phyloP scores from a whole-genome alignment of 345 rosid genomes.

The Acer campestre region DNA sequence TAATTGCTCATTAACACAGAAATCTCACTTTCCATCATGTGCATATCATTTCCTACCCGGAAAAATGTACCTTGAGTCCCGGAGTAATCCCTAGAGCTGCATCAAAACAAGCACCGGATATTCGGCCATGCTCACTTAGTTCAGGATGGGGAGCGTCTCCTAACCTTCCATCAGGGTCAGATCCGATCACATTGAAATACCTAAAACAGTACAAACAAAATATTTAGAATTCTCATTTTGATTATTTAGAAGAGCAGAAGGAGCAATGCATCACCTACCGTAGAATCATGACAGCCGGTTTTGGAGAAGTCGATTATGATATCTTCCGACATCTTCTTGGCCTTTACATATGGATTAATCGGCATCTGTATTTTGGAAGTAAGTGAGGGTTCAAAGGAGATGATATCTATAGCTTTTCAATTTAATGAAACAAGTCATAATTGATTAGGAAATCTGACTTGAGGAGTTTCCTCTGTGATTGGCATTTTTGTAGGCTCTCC shows the following conservation, averaged over 20 bases:
- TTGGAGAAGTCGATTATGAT: slow-evolving; percentile 64
- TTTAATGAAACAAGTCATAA: too few relatives aligned
- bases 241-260: background rate
- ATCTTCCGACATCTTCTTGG: slow-evolving; percentile 79
- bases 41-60: too few relatives aligned
- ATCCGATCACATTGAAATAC: slow-evolving; percentile 71
- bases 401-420: background rate
- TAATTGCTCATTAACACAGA: background rate
- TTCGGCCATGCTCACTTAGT: slow-evolving; percentile 58
- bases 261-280: slow-evolving; percentile 37
- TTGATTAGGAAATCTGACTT: slow-evolving; percentile 25
- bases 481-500: slow-evolving; percentile 75
- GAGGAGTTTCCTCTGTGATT: slow-evolving; percentile 56
- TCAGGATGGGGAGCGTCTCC: slow-evolving; percentile 72
- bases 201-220: slow-evolving; percentile 28
- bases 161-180: slow-evolving; percentile 62
- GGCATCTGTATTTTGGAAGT: slow-evolving; percentile 35
- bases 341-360: slow-evolving; percentile 70
- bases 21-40: background rate
- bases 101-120: slow-evolving; percentile 70
- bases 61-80: slow-evolving; percentile 50
- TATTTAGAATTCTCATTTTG: background rate
- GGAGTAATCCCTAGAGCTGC: slow-evolving; percentile 66
- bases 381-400: too few relatives aligned
- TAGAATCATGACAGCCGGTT: slow-evolving; percentile 66